Evolutionary conservation across 176 grass and related monocot species (phyloP).

Genomic region (Oryza coarctata): DNA sequence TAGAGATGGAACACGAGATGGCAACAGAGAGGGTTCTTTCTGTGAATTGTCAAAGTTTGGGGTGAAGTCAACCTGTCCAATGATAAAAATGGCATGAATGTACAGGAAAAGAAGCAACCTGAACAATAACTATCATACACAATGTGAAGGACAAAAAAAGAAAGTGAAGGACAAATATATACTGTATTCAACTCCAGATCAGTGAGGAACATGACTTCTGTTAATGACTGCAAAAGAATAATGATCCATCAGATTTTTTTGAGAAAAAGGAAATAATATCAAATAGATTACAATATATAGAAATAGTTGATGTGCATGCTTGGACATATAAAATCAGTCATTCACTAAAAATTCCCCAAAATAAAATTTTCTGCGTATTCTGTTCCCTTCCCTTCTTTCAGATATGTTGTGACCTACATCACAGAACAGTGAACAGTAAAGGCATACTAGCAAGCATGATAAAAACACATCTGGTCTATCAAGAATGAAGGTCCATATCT

Average conservation of each 20-base stretch:
- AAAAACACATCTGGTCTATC: background rate
- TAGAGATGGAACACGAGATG: constrained; percentile 82
- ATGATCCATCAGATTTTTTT: constrained; percentile 27
- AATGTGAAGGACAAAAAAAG: constrained; percentile 16
- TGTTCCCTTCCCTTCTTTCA: background rate
- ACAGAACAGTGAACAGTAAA: constrained; percentile 3
- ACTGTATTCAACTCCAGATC: constrained; percentile 92
- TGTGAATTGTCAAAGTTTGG: constrained; percentile 98
- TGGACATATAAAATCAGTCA: background rate
- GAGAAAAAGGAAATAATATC: constrained; percentile 16
- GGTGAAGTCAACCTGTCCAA: constrained; percentile 73
- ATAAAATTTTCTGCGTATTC: background rate
- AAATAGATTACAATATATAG: background rate
- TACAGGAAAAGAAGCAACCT: constrained; percentile 17
- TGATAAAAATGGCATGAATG: constrained; percentile 27
- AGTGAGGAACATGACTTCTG: constrained; percentile 96
- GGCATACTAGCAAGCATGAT: background rate
- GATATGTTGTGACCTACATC: background rate
- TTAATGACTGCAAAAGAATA: constrained; percentile 64
- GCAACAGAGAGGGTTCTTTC: constrained; percentile 91
- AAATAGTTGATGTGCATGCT: background rate
- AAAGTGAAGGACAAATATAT: constrained; percentile 28
- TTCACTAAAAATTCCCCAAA: background rate
- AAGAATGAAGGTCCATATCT: background rate
- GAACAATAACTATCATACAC: background rate